A percentile compares a stretch with the other conserved stretches of the same genome.
These are phyloP conservation scores for Aechmea fasciata DNA, from an alignment of 176 grass and related monocot genomes.

Conservation along the genomic window DNA sequence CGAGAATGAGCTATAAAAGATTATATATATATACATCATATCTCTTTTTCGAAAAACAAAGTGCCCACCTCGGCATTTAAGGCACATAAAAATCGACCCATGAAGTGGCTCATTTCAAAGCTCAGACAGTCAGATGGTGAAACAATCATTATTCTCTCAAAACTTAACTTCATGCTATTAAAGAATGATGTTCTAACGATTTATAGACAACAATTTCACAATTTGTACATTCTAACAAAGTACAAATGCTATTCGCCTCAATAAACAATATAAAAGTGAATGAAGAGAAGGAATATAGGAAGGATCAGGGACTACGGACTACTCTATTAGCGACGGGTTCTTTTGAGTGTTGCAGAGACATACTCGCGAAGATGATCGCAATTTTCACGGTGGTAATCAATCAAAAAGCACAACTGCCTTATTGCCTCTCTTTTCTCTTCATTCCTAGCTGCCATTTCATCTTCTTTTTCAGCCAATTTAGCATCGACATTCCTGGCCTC, in stretches of 20 bases:
- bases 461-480: slow-evolving; percentile 27
- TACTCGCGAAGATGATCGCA: slow-evolving; percentile 38
- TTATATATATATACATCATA: too few species aligned
- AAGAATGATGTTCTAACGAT: background rate
- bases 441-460: slow-evolving; percentile 43
- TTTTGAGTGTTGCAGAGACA: slow-evolving; percentile 7
- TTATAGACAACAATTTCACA: background rate
- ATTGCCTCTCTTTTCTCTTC: slow-evolving; percentile 91
- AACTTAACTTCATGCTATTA: background rate
- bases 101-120: too few species aligned
- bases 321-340: background rate
- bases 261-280: background rate
- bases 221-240: background rate
- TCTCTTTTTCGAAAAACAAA: too few species aligned
- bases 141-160: background rate
- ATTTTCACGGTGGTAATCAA: slow-evolving; percentile 75
- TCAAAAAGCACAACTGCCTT: slow-evolving; percentile 60
- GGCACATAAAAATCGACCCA: too few species aligned
- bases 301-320: background rate
- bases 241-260: background rate
- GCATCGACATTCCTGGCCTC: background rate
- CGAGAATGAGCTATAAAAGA: too few species aligned
- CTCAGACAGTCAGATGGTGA: too few species aligned
- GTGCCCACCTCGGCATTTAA: too few species aligned
- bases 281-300: background rate